Evolutionary conservation across 2,329 filamentous ascomycete species (phyloP).

Genomic region (Alternaria triticina): DNA sequence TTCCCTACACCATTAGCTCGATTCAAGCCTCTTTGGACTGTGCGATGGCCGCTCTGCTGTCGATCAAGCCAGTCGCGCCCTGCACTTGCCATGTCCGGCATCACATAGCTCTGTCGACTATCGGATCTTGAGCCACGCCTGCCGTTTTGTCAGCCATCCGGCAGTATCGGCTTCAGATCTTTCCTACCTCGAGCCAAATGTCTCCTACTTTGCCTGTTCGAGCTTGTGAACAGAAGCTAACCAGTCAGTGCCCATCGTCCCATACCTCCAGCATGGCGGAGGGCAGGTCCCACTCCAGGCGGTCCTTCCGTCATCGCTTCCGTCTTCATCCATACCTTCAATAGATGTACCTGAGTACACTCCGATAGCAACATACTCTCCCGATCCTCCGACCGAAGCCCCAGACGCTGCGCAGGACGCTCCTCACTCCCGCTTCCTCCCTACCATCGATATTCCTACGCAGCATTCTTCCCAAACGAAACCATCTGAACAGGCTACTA

Average conservation of each 20-base stretch:
- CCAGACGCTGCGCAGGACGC: constrained; percentile 39
- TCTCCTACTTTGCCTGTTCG: constrained; percentile 11
- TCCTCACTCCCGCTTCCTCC: constrained; percentile 18
- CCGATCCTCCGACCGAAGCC: constrained; percentile 15
- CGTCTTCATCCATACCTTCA: constrained; percentile 28
- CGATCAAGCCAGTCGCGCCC: constrained; percentile 19
- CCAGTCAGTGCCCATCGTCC: constrained; percentile 44
- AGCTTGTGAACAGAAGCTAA: constrained; percentile 31
- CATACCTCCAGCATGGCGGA: constrained; percentile 43
- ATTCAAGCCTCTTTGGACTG: background rate
- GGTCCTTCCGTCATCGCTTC: constrained; percentile 33
- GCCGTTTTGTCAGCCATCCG: constrained; percentile 17
- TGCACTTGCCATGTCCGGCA: constrained; percentile 9
- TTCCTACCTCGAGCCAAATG: constrained; percentile 4
- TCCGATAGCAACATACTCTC: constrained; percentile 27
- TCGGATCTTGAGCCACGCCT: background rate
- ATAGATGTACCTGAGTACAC: constrained; percentile 33
- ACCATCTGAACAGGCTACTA: constrained; percentile 19
- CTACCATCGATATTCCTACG: constrained; percentile 40
- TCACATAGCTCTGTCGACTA: constrained; percentile 11
- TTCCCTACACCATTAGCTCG: constrained; percentile 19
- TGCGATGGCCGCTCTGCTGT: background rate
- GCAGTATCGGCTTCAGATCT: constrained; percentile 29
- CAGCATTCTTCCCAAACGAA: constrained; percentile 33
- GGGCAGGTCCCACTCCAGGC: constrained; percentile 43